Evolutionary conservation across 2,329 filamentous ascomycete genomes (phyloP), one percentile per base, ranked within the genome.

Genomic region (Aspergillus phoenicis): DNA sequence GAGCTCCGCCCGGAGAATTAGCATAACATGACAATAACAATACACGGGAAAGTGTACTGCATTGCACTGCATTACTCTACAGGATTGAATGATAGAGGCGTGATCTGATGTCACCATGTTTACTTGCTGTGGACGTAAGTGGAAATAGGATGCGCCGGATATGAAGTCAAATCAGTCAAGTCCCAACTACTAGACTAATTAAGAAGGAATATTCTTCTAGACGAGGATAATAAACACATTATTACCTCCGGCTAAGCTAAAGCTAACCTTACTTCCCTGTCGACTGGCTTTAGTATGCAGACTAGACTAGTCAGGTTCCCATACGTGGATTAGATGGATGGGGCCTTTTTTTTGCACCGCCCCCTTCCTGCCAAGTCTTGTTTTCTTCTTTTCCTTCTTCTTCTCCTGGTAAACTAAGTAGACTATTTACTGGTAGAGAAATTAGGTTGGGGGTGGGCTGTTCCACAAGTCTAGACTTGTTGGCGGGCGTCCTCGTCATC

Each of bases 271-370:
- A 56, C n/a, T 20, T 28, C 24, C 22, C 26, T 36, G 33, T 36
- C 33, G 33, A 36, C 33, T 36, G 13, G 33, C 33, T 36, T 36
- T 36, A 36, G 33, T 36, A 13, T 36, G 33, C 33, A 36, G 11
- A 36, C 33, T 36, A 36, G 33, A 36, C 53, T 56, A 56, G 39
- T 47, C 24, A 56, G 52, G 41, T 56, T 43, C 30, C 24, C 53
- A 56, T 43, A 56, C 43, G 26, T 45, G 53, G 41, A 52, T 22
- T 45, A 51, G 24, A 36, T 43, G n/a, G 24, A 58, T 58, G 43
- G 49, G 41, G 41, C 41, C 51, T 39, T 39, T 41, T 33, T 22
- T 59, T 59, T 59, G 57, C 57, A 59, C 57, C 51, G 57, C 57
- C 57, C 57, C 57, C 57, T 59, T 58, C 47, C 22, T 38, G 55